Percentiles rank a stretch among this genome's conserved stretches.
phyloP scores from a whole-genome alignment of 306 rosid genomes.

The Vigna unguiculata region DNA sequence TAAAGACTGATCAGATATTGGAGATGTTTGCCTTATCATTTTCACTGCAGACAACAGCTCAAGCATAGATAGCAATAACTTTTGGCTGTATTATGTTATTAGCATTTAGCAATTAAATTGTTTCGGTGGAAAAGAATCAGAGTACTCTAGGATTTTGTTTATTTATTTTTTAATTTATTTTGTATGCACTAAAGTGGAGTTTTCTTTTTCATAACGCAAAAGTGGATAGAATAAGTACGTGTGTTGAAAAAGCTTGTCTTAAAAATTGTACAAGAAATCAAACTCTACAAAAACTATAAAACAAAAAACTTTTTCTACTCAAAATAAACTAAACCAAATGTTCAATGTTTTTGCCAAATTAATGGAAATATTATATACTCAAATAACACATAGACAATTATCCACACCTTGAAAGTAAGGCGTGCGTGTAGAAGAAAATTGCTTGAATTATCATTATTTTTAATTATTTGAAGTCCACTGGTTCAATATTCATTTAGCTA shows the following conservation, averaged over 20 bases:
- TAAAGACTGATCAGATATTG: background rate
- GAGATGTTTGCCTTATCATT: conserved; percentile 12
- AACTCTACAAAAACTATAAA: background rate
- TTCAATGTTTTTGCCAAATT: background rate
- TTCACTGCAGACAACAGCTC: conserved; percentile 1
- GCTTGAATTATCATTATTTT: no score
- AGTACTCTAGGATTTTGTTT: background rate
- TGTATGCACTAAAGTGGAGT: background rate
- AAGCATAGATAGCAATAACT: conserved; percentile 7
- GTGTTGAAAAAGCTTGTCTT: background rate
- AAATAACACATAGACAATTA: no score
- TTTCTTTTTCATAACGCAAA: no score
- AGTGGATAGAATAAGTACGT: background rate
- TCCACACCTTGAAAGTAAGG: no score
- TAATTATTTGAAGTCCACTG: no score
- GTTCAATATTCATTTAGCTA: no score
- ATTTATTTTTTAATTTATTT: background rate
- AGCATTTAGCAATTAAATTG: conserved; percentile 13
- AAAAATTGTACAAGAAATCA: background rate
- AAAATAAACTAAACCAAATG: background rate
- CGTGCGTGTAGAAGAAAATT: no score
- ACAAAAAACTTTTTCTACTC: background rate
- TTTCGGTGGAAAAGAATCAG: background rate
- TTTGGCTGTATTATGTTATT: conserved; percentile 1
- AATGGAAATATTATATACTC: no score